Evolutionary conservation across 2,329 filamentous ascomycete species (phyloP).

Genomic region (Botrytis byssoidea): DNA sequence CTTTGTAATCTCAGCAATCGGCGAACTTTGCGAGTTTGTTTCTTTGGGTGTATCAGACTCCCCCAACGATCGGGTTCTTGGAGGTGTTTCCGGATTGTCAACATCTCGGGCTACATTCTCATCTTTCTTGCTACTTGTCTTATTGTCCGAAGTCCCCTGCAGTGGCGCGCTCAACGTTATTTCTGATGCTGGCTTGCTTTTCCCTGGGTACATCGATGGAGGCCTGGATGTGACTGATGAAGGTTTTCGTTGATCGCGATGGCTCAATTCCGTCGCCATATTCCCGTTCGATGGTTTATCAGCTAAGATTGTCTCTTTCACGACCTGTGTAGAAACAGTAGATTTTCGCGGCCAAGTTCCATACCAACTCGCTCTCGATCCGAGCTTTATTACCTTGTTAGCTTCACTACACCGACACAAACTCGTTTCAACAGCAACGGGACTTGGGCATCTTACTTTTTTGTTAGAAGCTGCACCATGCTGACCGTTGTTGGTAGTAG

Average conservation of each 20-base stretch:
- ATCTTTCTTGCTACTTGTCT: constrained; percentile 19
- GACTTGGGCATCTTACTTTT: constrained; percentile 2
- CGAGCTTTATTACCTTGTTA: constrained; percentile 28
- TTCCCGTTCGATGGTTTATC: constrained; percentile 39
- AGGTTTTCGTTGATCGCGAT: constrained; percentile 34
- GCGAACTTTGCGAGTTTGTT: background rate
- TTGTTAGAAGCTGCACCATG: constrained; percentile 11
- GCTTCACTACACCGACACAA: constrained; percentile 10
- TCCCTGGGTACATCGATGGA: constrained; percentile 38
- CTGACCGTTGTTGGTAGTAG: background rate
- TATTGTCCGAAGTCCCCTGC: constrained; percentile 14
- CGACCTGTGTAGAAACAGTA: constrained; percentile 57
- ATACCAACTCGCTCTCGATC: constrained; percentile 54
- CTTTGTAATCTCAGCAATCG: constrained; percentile 15
- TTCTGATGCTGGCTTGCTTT: constrained; percentile 39
- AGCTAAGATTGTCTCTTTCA: constrained; percentile 59
- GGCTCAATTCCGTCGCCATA: constrained; percentile 33
- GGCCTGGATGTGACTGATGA: constrained; percentile 30
- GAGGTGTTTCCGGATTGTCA: constrained; percentile 1
- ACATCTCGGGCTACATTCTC: constrained; percentile 12
- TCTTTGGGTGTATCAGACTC: constrained; percentile 14
- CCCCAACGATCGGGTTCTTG: constrained; percentile 12
- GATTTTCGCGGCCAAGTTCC: constrained; percentile 56
- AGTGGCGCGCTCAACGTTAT: constrained; percentile 34
- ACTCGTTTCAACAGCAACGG: constrained; percentile 1